These are phyloP conservation scores for Boletus sp. DNA, from an alignment of 1,284 basidiomycete genomes.

Conservation along the genomic window DNA sequence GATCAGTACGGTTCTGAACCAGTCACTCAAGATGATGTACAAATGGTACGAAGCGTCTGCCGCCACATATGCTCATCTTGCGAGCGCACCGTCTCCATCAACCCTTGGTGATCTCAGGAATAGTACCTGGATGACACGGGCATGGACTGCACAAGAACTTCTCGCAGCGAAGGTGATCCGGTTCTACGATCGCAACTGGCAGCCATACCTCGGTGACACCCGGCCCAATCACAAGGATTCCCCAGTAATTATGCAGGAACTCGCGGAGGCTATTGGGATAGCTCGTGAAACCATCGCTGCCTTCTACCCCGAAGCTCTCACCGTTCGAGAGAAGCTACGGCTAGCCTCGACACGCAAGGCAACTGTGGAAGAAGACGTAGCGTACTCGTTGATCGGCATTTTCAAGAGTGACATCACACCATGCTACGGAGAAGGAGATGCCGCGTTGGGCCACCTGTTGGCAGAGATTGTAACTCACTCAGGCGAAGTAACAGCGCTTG, in stretches of 20 bases:
- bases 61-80: neutral
- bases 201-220: constrained; percentile 4
- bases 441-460: neutral
- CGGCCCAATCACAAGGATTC: constrained; percentile 10
- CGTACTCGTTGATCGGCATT: constrained; percentile 4
- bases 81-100: neutral
- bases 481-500: constrained; percentile 1
- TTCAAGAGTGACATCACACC: constrained; percentile 6
- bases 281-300: neutral
- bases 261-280: constrained; percentile 6
- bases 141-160: constrained; percentile 11
- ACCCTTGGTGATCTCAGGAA: neutral
- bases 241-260: constrained; percentile 14
- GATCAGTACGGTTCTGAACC: constrained; percentile 6
- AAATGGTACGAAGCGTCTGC: constrained; percentile 4
- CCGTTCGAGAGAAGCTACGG: neutral
- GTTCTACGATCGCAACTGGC: constrained; percentile 3
- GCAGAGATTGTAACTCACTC: constrained; percentile 6
- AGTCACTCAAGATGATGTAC: constrained; percentile 4
- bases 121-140: constrained; percentile 12
- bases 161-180: constrained; percentile 12
- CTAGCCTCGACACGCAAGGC: constrained; percentile 2
- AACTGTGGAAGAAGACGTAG: neutral
- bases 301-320: neutral
- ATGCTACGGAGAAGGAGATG: constrained; percentile 1